Evolutionary conservation across 768 basidiomycete genomes (phyloP), one percentile per base, ranked within the genome.

Genomic region (Lactarius indigo): DNA sequence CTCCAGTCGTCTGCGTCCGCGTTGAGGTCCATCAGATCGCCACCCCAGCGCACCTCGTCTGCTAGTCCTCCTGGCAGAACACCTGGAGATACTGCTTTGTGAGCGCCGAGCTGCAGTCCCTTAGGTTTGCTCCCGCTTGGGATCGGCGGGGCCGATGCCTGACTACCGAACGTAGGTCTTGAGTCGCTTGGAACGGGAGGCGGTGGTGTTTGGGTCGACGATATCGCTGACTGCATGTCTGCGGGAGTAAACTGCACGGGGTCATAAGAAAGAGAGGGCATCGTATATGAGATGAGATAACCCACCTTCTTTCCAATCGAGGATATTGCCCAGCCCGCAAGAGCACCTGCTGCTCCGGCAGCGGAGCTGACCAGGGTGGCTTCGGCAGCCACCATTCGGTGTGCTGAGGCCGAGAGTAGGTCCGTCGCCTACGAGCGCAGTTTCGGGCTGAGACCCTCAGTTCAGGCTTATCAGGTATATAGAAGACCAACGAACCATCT

Each of bases 281-380:
- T 18, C 12, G 13, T 12, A 3, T 15, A 15, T 52, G 33, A 5
- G 33, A 55, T 15, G 5, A 20, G 10, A 58, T 47, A 17, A 63
- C 78, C 35, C 61, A 91, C 91, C 81, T 90, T 91, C 78, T 87
- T 95, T 31, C 91, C 88, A 0, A 98, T 73, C 0, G 91, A 94
- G 5, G 94, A 91, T 52, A 98, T 93, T 2, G 96, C 96, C 96
- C 96, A 98, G 7, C 95, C 94, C 17, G 96, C 96, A 3, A 99
- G 79, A 20, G 89, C 91, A 9, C 92, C 90, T 20, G 96, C 96
- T 2, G 95, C 96, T 0, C 94, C 95, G 0, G 94, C 88, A 0
- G 96, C 94, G 5, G 88, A 88, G 70, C 88, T 94, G 18, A 92
- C 92, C 2, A 97, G 77, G 13, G 82, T 85, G 12, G 71, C 80